Evolutionary conservation across 352 stramenopile species (phyloP).

Genomic region (Pythium dissimile): DNA sequence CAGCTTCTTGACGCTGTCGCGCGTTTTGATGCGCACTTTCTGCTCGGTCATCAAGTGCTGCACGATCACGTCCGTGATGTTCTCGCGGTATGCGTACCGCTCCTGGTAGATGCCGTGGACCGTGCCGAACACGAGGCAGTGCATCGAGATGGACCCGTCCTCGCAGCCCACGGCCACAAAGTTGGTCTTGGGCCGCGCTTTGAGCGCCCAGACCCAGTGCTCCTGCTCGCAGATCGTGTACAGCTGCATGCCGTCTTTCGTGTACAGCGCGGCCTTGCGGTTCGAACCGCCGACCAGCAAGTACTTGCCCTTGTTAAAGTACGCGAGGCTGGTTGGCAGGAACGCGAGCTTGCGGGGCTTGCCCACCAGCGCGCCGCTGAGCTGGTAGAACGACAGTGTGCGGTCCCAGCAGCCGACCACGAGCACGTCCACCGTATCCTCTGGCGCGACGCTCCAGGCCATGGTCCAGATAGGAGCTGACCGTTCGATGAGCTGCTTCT

Average conservation of each 20-base stretch:
- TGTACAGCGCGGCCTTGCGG: slow-evolving; percentile 86
- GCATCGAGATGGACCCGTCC: slow-evolving; percentile 78
- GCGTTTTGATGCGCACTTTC: slow-evolving; percentile 93
- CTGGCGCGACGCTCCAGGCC: slow-evolving; percentile 74
- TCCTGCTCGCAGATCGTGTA: slow-evolving; percentile 80
- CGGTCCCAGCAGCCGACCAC: slow-evolving; percentile 94
- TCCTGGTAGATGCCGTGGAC: slow-evolving; percentile 93
- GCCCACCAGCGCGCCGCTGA: slow-evolving; percentile 77
- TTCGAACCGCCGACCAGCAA: slow-evolving; percentile 88
- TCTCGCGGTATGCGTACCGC: slow-evolving; percentile 92
- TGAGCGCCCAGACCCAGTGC: slow-evolving; percentile 91
- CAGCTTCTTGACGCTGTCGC: slow-evolving; percentile 94
- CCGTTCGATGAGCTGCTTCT: slow-evolving; percentile 90
- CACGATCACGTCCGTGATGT: slow-evolving; percentile 95
- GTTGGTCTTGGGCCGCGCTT: slow-evolving; percentile 80
- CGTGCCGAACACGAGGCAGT: slow-evolving; percentile 89
- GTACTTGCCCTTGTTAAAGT: slow-evolving; percentile 91
- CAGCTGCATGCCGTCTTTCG: slow-evolving; percentile 81
- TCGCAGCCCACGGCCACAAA: slow-evolving; percentile 86
- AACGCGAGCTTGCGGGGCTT: slow-evolving; percentile 91
- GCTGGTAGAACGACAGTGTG: slow-evolving; percentile 90
- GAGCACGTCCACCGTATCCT: slow-evolving; percentile 84
- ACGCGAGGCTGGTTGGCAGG: slow-evolving; percentile 88
- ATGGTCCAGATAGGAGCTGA: slow-evolving; percentile 85
- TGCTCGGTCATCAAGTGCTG: slow-evolving; percentile 95